phyloP scores from a whole-genome alignment of 2,329 filamentous ascomycete species.

The Triangularia verruculosa region DNA sequence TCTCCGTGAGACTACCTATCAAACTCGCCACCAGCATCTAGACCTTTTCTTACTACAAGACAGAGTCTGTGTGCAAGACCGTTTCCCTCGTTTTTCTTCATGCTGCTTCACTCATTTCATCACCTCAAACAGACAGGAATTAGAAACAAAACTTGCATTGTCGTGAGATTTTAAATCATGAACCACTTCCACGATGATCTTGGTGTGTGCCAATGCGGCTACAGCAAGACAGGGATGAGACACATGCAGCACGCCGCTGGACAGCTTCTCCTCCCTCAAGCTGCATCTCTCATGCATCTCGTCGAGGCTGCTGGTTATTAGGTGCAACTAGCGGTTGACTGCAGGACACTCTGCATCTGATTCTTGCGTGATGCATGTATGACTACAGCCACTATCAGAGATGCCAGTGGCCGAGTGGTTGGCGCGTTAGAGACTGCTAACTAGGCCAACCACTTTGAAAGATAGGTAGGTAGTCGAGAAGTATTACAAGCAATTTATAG shows the following conservation, averaged over 20 bases:
- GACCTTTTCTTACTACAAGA: not conserved
- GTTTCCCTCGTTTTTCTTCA: not conserved
- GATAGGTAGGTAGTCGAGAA: too few species aligned
- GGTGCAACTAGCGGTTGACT: not conserved
- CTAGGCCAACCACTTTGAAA: too few species aligned
- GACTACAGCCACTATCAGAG: not conserved
- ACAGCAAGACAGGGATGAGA: conserved; percentile 3
- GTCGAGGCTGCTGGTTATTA: not conserved
- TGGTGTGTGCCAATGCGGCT: conserved; percentile 2
- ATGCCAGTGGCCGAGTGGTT: not conserved
- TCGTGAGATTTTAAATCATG: not conserved
- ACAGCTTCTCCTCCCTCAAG: too few species aligned
- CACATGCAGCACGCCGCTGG: conserved; percentile 1
- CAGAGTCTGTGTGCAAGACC: not conserved
- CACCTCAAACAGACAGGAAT: not conserved
- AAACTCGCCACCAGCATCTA: not conserved
- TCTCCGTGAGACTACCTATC: not conserved
- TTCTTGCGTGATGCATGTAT: too few species aligned
- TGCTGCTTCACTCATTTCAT: not conserved
- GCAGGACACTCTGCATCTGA: not conserved
- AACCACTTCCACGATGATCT: not conserved
- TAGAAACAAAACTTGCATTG: not conserved
- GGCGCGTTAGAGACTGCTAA: too few species aligned
- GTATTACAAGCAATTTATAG: too few species aligned
- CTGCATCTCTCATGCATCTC: too few species aligned